phyloP scores from a whole-genome alignment of 2,329 filamentous ascomycete species.

The Colletotrichum incanum region DNA sequence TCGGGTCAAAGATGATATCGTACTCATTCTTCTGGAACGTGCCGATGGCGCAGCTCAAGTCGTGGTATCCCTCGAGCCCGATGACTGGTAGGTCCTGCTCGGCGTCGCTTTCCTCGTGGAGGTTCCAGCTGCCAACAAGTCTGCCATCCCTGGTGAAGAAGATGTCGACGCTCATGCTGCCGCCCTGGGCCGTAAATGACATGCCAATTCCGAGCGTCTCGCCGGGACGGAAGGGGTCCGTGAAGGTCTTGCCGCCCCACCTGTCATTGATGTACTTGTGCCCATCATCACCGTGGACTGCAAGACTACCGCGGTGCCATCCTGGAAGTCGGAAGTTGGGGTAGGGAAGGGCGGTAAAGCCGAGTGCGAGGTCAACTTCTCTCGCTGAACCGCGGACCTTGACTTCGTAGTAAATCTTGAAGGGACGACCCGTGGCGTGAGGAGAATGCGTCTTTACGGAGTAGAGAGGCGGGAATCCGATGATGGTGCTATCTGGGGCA shows the following conservation, averaged over 20 bases:
- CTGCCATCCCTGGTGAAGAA: constrained; percentile 81
- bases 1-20: constrained; percentile 75
- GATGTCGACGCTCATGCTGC: constrained; percentile 67
- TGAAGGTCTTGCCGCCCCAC: constrained; percentile 81
- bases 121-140: constrained; percentile 75
- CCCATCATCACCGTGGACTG: constrained; percentile 86
- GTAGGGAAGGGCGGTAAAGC: constrained; percentile 82
- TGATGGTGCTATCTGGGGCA: constrained; percentile 74
- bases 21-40: constrained; percentile 79
- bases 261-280: constrained; percentile 82
- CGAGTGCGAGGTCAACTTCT: constrained; percentile 73
- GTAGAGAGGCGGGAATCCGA: constrained; percentile 80
- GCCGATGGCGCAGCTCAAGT: constrained; percentile 80
- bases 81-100: constrained; percentile 73
- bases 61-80: constrained; percentile 80
- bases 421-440: constrained; percentile 56
- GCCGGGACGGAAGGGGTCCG: constrained; percentile 72
- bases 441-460: constrained; percentile 73
- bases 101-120: constrained; percentile 81
- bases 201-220: constrained; percentile 82
- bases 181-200: constrained; percentile 64
- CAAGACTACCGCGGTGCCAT: constrained; percentile 83
- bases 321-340: constrained; percentile 84
- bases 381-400: constrained; percentile 63
- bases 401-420: constrained; percentile 82